These are phyloP conservation scores for Arachis stenosperma DNA, from an alignment of 306 rosid species.

Conservation along the genomic window DNA sequence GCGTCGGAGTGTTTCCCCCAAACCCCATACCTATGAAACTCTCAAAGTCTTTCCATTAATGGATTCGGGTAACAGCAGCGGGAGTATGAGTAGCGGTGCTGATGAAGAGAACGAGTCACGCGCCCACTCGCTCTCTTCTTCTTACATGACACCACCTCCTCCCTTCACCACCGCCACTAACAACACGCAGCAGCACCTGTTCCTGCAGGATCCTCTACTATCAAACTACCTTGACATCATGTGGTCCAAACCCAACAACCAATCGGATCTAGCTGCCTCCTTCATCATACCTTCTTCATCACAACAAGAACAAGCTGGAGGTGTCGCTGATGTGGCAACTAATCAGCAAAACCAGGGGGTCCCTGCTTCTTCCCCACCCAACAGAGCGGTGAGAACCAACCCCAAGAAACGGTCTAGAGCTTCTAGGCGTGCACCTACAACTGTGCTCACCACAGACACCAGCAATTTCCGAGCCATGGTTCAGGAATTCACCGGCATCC, in stretches of 20 bases:
- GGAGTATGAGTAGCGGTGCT: conserved; percentile 72
- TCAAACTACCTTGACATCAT: conserved; percentile 56
- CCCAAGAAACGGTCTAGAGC: conserved; percentile 88
- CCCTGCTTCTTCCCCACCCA: conserved; percentile 22
- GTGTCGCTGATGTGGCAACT: background rate
- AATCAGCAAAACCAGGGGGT: background rate
- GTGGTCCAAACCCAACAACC: conserved; percentile 67
- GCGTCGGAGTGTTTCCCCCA: no score
- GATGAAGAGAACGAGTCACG: conserved; percentile 88
- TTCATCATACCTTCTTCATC: conserved; percentile 33
- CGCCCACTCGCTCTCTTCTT: conserved; percentile 59
- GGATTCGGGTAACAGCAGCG: conserved; percentile 86
- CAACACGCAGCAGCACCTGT: conserved; percentile 21
- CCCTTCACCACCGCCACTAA: background rate
- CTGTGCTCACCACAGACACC: conserved; percentile 87
- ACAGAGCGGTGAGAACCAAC: conserved; percentile 61
- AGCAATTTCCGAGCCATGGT: conserved; percentile 96
- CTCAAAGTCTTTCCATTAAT: conserved; percentile 49
- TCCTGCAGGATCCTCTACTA: conserved; percentile 49
- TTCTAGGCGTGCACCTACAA: conserved; percentile 90
- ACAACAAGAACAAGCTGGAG: background rate
- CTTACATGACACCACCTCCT: conserved; percentile 38
- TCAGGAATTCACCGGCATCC: conserved; percentile 96
- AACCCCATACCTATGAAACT: no score
- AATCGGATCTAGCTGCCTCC: conserved; percentile 42